Base-by-base conservation (phyloP, 2,329 filamentous ascomycete species). In the Aspergillus ochraceus region DNA sequence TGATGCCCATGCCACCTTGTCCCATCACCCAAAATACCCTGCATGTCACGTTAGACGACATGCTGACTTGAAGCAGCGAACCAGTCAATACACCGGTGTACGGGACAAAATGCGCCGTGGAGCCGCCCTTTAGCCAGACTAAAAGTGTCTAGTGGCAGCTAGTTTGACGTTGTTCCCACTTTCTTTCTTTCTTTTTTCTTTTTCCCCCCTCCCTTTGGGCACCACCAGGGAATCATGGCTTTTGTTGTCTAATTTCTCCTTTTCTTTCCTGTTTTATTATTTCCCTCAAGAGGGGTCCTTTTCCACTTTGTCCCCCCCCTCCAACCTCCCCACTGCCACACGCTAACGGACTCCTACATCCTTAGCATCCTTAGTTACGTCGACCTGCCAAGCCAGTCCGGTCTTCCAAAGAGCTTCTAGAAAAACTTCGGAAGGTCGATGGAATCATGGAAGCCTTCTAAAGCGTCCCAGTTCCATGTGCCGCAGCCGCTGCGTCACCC, bases 351-450 rank as follows among this genome's bases (percentile, higher is more conserved):
- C 49, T 60, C 62, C 50, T 57, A 52, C 59, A 60, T 55, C 42
- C 52, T 52, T 47, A 46, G 42, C 19, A 30, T 17, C 39, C 17
- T 49, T 52, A 54, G 42, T 60, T 12, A 36, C 30, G 42, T 49
- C 36, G 32, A 36, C 30, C 47, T 54, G 65, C 65, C 62, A 67
- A 65, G 56, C 52, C 49, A 55, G 55, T 56, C 59, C 60, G 60
- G 64, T 49, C 59, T 65, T 67, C 65, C 55, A 57, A 17, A 55
- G 60, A 58, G 56, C 66, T 68, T 68, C 64, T 62, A 65, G 64
- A 65, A 65, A 47, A 57, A 58, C 14, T 54, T 61, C 53, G 58
- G 60, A 62, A 65, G 51, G 39, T 39, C 30, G 22, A 62, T 62
- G 62, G 62, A 60, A 62, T 29, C n/a, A 62, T 62, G 62, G 62